phyloP scores from a whole-genome alignment of 352 stramenopile genomes.

The Pythium oligandrum region DNA sequence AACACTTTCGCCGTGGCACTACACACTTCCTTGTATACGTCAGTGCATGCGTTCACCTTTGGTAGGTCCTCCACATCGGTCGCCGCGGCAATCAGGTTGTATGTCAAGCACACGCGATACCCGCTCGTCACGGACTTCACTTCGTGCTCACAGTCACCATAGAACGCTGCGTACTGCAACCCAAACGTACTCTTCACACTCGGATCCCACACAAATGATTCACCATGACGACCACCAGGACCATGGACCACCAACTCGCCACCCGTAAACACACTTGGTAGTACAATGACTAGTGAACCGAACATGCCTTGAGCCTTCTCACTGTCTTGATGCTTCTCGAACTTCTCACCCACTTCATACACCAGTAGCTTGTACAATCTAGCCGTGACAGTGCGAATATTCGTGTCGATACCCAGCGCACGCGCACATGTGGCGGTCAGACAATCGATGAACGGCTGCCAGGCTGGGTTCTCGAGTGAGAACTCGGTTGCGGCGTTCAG shows the following conservation, averaged over 20 bases:
- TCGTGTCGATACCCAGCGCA: slow-evolving; percentile 11
- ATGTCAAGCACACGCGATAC: slow-evolving; percentile 13
- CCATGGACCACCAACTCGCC: slow-evolving; percentile 21
- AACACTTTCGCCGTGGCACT: no score
- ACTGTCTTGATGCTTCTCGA: slow-evolving; percentile 36
- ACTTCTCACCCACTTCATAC: slow-evolving; percentile 35
- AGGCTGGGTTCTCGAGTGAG: slow-evolving; percentile 8
- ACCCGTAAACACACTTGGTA: slow-evolving; percentile 22
- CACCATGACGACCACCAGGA: slow-evolving; percentile 5
- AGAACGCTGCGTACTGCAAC: slow-evolving; percentile 22
- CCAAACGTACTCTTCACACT: slow-evolving; percentile 5
- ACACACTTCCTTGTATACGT: no score
- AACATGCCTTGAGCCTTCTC: slow-evolving; percentile 51
- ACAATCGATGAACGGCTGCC: slow-evolving; percentile 8
- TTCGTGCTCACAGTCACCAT: slow-evolving; percentile 20
- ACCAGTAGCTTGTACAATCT: slow-evolving; percentile 40
- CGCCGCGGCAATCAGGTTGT: no score
- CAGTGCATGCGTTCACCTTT: no score
- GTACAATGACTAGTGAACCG: slow-evolving; percentile 34
- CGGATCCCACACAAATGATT: slow-evolving; percentile 12
- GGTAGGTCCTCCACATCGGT: no score
- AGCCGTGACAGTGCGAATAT: slow-evolving; percentile 1
- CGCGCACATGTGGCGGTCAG: neutral
- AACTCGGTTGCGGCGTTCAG: slow-evolving; percentile 8
- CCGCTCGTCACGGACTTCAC: slow-evolving; percentile 13